Conservation (phyloP, 768 basidiomycete species). For the Amanita exitialis region DNA sequence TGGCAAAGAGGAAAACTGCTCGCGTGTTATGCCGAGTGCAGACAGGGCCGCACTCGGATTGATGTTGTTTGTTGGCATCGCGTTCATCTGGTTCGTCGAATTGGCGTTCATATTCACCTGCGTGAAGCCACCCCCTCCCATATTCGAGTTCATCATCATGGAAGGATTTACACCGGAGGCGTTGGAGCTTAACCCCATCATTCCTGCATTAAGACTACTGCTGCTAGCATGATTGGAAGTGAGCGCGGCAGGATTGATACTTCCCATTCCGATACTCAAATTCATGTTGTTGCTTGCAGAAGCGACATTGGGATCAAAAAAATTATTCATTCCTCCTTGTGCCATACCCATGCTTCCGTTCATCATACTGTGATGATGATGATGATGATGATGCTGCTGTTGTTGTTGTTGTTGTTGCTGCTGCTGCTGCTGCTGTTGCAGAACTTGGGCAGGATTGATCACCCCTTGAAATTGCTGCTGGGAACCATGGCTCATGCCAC, state of each 20-base stretch:
- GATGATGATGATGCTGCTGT: slow-evolving; percentile 16
- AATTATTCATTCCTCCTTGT: slow-evolving; percentile 5
- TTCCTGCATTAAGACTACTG: slow-evolving; percentile 1
- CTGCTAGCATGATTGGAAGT: background rate
- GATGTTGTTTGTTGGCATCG: slow-evolving; percentile 7
- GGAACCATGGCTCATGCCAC: background rate
- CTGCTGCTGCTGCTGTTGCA: slow-evolving; percentile 19
- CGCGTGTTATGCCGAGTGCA: slow-evolving; percentile 17
- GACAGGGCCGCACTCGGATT: slow-evolving; percentile 2
- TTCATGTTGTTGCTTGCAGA: slow-evolving; percentile 13
- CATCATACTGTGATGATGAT: slow-evolving; percentile 9
- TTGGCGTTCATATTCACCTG: slow-evolving; percentile 9
- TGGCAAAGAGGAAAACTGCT: slow-evolving; percentile 18
- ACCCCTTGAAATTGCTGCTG: slow-evolving; percentile 12
- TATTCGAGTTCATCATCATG: slow-evolving; percentile 10
- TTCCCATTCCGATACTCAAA: slow-evolving; percentile 10
- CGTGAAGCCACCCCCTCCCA: slow-evolving; percentile 7
- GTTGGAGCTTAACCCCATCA: slow-evolving; percentile 1
- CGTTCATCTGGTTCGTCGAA: slow-evolving; percentile 4
- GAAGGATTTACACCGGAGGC: slow-evolving; percentile 8
- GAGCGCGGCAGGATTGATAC: slow-evolving; percentile 13
- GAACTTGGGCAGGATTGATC: slow-evolving; percentile 25
- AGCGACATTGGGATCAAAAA: slow-evolving; percentile 8
- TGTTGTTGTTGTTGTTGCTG: slow-evolving; percentile 21
- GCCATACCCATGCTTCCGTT: slow-evolving; percentile 7